phyloP scores from a whole-genome alignment of 1,284 basidiomycete genomes.

The Trametes sp. region DNA sequence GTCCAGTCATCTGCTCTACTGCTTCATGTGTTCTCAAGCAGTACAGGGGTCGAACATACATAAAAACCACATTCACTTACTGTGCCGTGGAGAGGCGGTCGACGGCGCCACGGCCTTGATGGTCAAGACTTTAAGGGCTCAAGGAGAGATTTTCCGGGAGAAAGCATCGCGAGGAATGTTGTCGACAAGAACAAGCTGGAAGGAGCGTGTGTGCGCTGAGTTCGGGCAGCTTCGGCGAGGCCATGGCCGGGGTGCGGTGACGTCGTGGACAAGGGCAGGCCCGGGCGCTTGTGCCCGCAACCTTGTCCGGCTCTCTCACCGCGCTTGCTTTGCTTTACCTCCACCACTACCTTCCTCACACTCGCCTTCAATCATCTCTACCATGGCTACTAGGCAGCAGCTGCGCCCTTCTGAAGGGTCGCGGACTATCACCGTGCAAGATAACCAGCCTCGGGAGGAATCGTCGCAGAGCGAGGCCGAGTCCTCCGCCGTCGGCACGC shows the following conservation, averaged over 20 bases:
- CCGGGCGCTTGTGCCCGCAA: not conserved
- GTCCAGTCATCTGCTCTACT: too few relatives aligned
- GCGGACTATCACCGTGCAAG: conserved; percentile 60
- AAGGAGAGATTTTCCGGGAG: too few relatives aligned
- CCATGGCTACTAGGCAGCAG: conserved; percentile 18
- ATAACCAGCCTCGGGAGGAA: conserved; percentile 49
- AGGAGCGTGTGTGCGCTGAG: too few relatives aligned
- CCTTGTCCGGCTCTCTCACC: not conserved
- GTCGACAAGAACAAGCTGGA: not conserved
- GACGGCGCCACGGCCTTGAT: too few relatives aligned
- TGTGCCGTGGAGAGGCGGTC: too few relatives aligned
- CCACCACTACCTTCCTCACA: conserved; percentile 5
- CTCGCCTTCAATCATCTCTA: not conserved
- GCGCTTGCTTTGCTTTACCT: not conserved
- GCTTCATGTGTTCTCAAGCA: too few relatives aligned
- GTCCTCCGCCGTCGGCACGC: conserved; percentile 47
- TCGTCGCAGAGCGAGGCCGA: conserved; percentile 32
- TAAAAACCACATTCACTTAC: too few relatives aligned
- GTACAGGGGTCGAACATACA: too few relatives aligned
- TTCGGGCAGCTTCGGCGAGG: not conserved
- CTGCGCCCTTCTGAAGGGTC: conserved; percentile 57
- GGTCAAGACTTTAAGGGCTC: too few relatives aligned
- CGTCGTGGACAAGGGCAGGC: not conserved
- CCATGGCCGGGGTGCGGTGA: not conserved
- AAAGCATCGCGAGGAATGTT: too few relatives aligned